phyloP scores from a whole-genome alignment of 2,329 filamentous ascomycete species.

The Penicillium palitans region DNA sequence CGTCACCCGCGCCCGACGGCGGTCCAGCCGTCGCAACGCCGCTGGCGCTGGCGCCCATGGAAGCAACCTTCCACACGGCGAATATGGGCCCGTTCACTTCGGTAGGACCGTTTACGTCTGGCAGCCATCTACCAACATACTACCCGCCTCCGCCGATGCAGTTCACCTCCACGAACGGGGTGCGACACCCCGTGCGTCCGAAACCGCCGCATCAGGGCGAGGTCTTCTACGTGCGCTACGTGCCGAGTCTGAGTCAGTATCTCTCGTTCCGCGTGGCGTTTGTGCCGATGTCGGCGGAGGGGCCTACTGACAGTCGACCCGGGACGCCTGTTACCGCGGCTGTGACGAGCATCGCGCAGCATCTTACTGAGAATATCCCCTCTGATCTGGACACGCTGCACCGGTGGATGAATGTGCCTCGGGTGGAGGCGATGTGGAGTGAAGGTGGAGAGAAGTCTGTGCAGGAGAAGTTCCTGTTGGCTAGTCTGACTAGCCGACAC shows the following conservation, averaged over 20 bases:
- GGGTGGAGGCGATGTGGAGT: slow-evolving; percentile 85
- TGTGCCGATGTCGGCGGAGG: slow-evolving; percentile 54
- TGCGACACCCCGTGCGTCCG: slow-evolving; percentile 81
- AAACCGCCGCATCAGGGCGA: slow-evolving; percentile 90
- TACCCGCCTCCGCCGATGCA: slow-evolving; percentile 81
- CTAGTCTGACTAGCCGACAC: slow-evolving; percentile 66
- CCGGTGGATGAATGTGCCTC: slow-evolving; percentile 83
- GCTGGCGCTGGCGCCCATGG: slow-evolving; percentile 14
- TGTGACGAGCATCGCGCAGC: slow-evolving; percentile 46
- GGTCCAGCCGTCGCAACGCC: slow-evolving; percentile 16
- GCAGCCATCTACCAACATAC: slow-evolving; percentile 84
- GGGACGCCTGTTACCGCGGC: slow-evolving; percentile 30
- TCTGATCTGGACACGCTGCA: slow-evolving; percentile 71
- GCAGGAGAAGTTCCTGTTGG: slow-evolving; percentile 68
- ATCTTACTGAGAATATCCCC: slow-evolving; percentile 39
- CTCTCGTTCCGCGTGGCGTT: slow-evolving; percentile 81
- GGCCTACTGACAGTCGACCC: slow-evolving; percentile 51
- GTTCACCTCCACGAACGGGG: slow-evolving; percentile 73
- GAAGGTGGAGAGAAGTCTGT: slow-evolving; percentile 56
- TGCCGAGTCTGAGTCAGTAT: slow-evolving; percentile 79
- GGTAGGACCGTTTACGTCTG: slow-evolving; percentile 73
- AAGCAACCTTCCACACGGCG: slow-evolving; percentile 40
- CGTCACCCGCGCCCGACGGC: slow-evolving; percentile 49
- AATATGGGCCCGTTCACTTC: slow-evolving; percentile 32
- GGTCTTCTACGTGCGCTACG: slow-evolving; percentile 83